These are phyloP conservation scores for Plasmodium knowlesi DNA, from an alignment of 169 alveolate species.

Conservation along the genomic window DNA sequence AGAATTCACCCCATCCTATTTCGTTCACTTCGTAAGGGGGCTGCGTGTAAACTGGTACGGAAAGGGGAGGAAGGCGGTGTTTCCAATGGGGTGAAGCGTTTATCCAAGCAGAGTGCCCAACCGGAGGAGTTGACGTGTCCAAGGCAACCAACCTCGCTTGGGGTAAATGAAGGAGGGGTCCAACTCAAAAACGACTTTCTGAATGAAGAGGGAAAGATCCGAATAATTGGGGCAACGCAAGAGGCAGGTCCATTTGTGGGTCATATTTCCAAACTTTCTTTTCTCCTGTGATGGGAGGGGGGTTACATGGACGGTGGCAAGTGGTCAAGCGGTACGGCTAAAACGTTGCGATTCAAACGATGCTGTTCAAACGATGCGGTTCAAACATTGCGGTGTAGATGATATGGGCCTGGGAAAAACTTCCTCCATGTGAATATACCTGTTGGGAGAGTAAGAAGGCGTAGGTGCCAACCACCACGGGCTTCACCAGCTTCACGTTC, in stretches of 20 bases:
- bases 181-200: conserved; percentile 91
- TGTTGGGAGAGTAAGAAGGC: conserved; percentile 79
- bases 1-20: conserved; percentile 89
- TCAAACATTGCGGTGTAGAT: neutral
- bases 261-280: conserved; percentile 90
- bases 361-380: neutral
- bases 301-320: neutral
- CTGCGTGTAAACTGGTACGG: conserved; percentile 76
- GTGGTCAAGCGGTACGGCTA: neutral
- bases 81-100: neutral
- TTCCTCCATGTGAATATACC: neutral
- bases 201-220: conserved; percentile 91
- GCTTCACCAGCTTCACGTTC: conserved; percentile 79
- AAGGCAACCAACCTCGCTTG: conserved; percentile 77
- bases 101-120: neutral
- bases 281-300: conserved; percentile 84
- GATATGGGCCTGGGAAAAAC: neutral
- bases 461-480: conserved; percentile 81
- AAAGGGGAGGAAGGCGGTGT: neutral
- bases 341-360: neutral
- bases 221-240: conserved; percentile 92
- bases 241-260: conserved; percentile 95
- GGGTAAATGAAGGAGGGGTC: conserved; percentile 94
- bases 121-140: neutral
- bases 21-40: conserved; percentile 87